Percentiles rank a stretch among this genome's conserved stretches.
phyloP scores from a whole-genome alignment of 495 filamentous ascomycete species.

The Penicillium dipodomyicola region DNA sequence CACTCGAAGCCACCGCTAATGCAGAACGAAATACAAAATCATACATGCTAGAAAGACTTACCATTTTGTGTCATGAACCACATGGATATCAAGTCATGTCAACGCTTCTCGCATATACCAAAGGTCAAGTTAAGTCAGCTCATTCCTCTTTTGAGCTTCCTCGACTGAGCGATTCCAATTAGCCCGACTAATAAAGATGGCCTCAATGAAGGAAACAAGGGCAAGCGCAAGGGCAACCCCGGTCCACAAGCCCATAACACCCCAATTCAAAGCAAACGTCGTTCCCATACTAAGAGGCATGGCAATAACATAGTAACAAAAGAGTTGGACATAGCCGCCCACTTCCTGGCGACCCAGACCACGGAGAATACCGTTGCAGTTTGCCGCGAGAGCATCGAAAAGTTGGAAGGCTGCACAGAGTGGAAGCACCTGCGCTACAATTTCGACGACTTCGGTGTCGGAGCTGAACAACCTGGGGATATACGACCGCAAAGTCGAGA shows the following conservation, averaged over 20 bases:
- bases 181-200: conserved; percentile 59
- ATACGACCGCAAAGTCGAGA: conserved; percentile 60
- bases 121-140: conserved; percentile 42
- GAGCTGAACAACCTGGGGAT: conserved; percentile 78
- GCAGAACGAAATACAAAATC: neutral
- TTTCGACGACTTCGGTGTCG: conserved; percentile 71
- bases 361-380: conserved; percentile 78
- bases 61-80: neutral
- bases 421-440: conserved; percentile 72
- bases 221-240: conserved; percentile 70
- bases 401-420: conserved; percentile 84
- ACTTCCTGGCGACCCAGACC: conserved; percentile 84
- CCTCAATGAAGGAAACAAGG: conserved; percentile 65
- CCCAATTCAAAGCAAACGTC: conserved; percentile 70
- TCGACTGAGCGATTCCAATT: conserved; percentile 73
- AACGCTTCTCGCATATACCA: neutral
- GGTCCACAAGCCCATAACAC: conserved; percentile 74
- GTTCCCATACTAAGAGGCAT: conserved; percentile 79
- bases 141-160: conserved; percentile 69
- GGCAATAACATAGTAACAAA: conserved; percentile 80
- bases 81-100: neutral
- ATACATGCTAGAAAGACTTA: neutral
- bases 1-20: neutral
- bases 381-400: conserved; percentile 74
- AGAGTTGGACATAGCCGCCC: conserved; percentile 81